These are phyloP conservation scores for Euphorbia celastroides DNA, from an alignment of 441 rosid species.

Conservation along the genomic window DNA sequence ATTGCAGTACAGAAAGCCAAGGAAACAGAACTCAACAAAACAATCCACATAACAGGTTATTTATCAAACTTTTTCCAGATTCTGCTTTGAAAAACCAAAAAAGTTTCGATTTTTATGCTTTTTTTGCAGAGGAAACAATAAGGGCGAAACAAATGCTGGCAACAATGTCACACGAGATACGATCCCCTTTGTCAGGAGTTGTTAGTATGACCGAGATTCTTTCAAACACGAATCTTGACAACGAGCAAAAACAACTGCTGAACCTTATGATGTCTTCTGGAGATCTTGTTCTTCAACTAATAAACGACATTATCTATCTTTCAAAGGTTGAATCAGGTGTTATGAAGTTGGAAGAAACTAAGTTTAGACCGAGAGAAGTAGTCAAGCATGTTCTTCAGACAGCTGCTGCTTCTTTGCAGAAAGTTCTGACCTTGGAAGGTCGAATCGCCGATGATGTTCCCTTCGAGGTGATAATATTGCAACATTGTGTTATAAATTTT, in stretches of 20 bases:
- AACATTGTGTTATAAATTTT: background rate
- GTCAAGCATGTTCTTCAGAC: slow-evolving; percentile 97
- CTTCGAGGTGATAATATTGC: slow-evolving; percentile 44
- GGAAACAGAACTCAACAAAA: slow-evolving; percentile 91
- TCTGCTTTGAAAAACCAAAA: background rate
- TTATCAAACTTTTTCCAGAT: background rate
- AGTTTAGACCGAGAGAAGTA: slow-evolving; percentile 86
- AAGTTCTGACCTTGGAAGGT: slow-evolving; percentile 78
- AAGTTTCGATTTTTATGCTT: slow-evolving; percentile 3
- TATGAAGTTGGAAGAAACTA: slow-evolving; percentile 88
- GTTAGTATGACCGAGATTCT: slow-evolving; percentile 98
- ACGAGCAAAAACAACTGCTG: slow-evolving; percentile 69
- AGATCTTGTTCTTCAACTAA: slow-evolving; percentile 88
- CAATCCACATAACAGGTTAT: slow-evolving; percentile 92
- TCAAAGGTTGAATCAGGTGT: slow-evolving; percentile 99
- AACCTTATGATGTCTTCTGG: slow-evolving; percentile 96
- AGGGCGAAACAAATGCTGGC: slow-evolving; percentile 96
- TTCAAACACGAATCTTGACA: slow-evolving; percentile 60
- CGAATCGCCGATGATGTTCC: slow-evolving; percentile 83
- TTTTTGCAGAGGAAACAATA: slow-evolving; percentile 88
- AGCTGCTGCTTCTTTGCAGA: slow-evolving; percentile 84
- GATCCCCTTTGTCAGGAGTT: slow-evolving; percentile 87
- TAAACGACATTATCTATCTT: slow-evolving; percentile 94
- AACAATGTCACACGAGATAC: slow-evolving; percentile 97
- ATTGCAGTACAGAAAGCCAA: slow-evolving; percentile 94